Base-by-base conservation (phyloP, 164 flowering plant species). In the Saururus chinensis region DNA sequence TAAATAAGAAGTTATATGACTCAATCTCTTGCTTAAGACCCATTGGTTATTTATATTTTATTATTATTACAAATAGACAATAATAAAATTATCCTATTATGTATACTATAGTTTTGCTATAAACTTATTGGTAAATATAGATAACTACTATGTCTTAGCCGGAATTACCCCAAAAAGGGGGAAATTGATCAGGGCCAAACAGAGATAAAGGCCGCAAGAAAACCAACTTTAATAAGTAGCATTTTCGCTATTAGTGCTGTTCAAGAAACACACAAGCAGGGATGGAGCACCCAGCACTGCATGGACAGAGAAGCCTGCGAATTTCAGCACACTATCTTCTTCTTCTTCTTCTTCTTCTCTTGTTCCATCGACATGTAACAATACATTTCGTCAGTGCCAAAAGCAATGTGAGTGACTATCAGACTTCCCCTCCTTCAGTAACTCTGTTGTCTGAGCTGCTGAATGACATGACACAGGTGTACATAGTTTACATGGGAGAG, bases 401-500 rank as follows among this genome's bases (percentile, higher is more conserved):
- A 53, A 53, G 23, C 22, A 53, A 20, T 53, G 56, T 53, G 13
- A 53, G 56, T 53, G 19, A 9, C 56, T 19, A 2, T 23, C 56
- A 20, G 56, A 53, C 4, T 30, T 30, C 4, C 6, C 4, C 10
- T 53, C n/a, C n/a, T n/a, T n/a, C n/a, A n/a, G n/a, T n/a, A n/a
- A n/a, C n/a, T n/a, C 4, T 19, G 56, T 53, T 20, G 56, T 19
- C 56, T 9, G 22, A 20, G 22, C 12, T 23, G 10, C 22, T 20
- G 25, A 13, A 53, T 53, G 22, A n/a, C 24, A 53, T n/a, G 7
- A 19, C 55, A 42, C 61, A 67, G 70, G 70, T 71, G n/a, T 60
- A 66, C 66, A 78, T 82, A 21, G 79, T 79, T 37, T 82, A 78
- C 60, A 56, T 80, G 66, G 83, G 82, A 53, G 74, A 70, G 60